Evolutionary conservation across 805 yeast species (phyloP), one percentile per base, ranked within the genome.

Genomic region (Vanderwaltozyma yarrowii): DNA sequence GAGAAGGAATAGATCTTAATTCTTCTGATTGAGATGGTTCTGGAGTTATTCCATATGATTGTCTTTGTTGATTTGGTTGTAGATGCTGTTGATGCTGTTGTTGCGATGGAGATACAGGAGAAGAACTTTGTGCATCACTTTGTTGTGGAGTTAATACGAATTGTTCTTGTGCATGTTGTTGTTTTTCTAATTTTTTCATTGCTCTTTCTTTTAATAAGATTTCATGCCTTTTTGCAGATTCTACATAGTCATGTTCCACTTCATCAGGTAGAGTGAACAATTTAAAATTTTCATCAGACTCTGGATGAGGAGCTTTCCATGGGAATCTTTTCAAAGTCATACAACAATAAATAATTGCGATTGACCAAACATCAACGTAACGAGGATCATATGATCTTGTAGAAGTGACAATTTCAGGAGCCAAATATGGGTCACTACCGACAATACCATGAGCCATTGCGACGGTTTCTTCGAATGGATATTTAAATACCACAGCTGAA

Each of bases 301-400:
- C 67, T 47, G 72, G 74, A 49, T 74, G 74, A 6, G 94, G 94
- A 2, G 77, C 79, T 56, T 81, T 83, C 94, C 94, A 83, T 3
- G 94, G 94, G 56, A 83, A 83, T 52, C 87, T 70, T 60, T 81
- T 78, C 40, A 83, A 64, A 44, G 84, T 78, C 89, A 83, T 81
- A 61, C 92, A 83, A 60, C 94, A 83, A 53, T 78, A 83, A 18
- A 83, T 81, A 30, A 83, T 83, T 11, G 85, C 94, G 31, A 80
- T 65, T 6, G 92, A 81, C 94, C 94, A 83, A 27, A 83, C 70
- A 61, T 83, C 94, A 19, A 79, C 87, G 18, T 73, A 71, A 53
- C 75, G 76, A 4, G 94, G 87, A 55, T 83, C 86, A 54, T 81
- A 83, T 24, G 69, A 69, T 24, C 51, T 51, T 3, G 55, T 44